Conservation (phyloP, 805 yeast species). For the Metschnikowia koreensis region DNA sequence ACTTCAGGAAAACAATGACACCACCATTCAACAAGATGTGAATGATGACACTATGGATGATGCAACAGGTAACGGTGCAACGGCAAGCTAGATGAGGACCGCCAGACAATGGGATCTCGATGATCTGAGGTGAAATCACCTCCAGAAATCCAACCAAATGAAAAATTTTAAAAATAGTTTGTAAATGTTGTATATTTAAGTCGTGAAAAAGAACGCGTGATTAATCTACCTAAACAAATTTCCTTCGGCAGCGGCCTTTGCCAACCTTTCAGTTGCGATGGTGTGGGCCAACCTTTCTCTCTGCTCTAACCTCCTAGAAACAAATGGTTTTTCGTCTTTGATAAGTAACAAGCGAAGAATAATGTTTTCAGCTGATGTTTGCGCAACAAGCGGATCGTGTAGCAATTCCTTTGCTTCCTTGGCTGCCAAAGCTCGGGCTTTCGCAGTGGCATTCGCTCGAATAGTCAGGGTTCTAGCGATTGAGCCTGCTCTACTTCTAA, state of each 20-base stretch:
- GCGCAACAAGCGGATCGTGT: conserved; percentile 38
- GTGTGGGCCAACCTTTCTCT: conserved; percentile 58
- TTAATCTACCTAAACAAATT: conserved; percentile 6
- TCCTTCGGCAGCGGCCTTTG: conserved; percentile 47
- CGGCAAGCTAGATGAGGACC: neutral
- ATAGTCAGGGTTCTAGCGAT: conserved; percentile 66
- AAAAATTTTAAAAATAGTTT: neutral
- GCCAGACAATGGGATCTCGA: too few species aligned
- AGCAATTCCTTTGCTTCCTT: conserved; percentile 21
- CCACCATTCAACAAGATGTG: conserved; percentile 46
- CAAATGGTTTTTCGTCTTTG: conserved; percentile 59
- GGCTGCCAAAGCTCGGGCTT: conserved; percentile 43
- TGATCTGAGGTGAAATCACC: too few species aligned
- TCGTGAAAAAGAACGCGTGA: neutral
- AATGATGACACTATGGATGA: conserved; percentile 50
- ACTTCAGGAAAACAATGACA: conserved; percentile 47
- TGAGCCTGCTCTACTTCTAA: conserved; percentile 41
- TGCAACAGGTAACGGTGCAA: conserved; percentile 27
- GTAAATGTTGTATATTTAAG: neutral
- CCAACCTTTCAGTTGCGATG: conserved; percentile 51
- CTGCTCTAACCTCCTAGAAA: conserved; percentile 56
- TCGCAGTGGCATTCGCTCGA: conserved; percentile 66
- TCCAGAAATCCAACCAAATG: neutral
- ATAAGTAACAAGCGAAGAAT: conserved; percentile 69
- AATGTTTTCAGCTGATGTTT: conserved; percentile 57